Conservation (phyloP, 1,139 yeast genomes). For the Kodamaea sp. region DNA sequence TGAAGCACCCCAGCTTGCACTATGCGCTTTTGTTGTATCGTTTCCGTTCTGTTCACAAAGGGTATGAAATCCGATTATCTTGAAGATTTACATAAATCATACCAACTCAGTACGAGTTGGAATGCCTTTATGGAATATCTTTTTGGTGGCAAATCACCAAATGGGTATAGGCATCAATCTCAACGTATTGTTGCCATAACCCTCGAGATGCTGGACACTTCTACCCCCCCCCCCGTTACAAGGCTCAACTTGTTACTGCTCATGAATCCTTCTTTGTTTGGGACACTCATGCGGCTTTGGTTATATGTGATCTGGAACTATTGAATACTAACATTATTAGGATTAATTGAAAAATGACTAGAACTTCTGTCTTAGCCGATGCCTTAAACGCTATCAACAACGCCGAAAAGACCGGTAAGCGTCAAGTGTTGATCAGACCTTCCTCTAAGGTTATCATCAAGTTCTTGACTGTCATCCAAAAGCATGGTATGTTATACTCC, state of each 20-base stretch:
- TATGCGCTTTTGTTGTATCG: too few relatives aligned
- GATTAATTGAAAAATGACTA: conserved; percentile 67
- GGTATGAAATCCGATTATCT: conserved; percentile 8
- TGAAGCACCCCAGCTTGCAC: conserved; percentile 4
- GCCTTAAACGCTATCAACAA: conserved; percentile 98
- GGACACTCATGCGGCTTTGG: conserved; percentile 44
- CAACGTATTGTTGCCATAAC: conserved; percentile 18
- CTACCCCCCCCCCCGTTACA: conserved; percentile 7
- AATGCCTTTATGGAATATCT: conserved; percentile 6
- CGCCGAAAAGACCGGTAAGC: conserved; percentile 99
- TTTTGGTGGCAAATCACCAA: conserved; percentile 7
- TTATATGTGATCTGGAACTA: conserved; percentile 7
- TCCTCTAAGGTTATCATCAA: conserved; percentile 98
- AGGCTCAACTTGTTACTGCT: conserved; percentile 17
- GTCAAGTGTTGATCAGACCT: conserved; percentile 98
- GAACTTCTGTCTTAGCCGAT: conserved; percentile 98
- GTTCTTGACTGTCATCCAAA: conserved; percentile 96
- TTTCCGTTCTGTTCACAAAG: too few relatives aligned
- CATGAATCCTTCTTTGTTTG: conserved; percentile 33
- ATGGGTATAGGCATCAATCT: conserved; percentile 13
- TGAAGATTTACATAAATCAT: conserved; percentile 8
- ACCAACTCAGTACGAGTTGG: conserved; percentile 3
- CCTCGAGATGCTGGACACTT: conserved; percentile 36
- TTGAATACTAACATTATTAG: conserved; percentile 15
- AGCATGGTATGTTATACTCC: conserved; percentile 57